Percentiles rank a stretch among this genome's conserved stretches.
Conservation (phyloP, 768 basidiomycete species). For the Naganishia antarctica region DNA sequence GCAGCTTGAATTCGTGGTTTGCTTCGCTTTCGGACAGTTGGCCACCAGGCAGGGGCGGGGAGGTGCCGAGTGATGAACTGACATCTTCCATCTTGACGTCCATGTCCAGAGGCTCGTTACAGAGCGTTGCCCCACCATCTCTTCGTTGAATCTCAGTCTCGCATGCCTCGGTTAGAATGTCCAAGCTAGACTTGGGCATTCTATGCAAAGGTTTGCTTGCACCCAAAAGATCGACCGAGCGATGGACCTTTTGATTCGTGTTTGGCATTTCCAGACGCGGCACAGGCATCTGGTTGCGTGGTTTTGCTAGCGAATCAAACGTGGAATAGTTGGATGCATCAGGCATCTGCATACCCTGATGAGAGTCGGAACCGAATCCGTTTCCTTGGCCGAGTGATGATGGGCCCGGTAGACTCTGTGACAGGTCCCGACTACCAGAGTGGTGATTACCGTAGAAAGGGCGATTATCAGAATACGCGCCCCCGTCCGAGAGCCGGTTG, state of each 20-base stretch:
- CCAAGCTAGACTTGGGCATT: slow-evolving; percentile 29
- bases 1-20: slow-evolving; percentile 39
- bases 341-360: neutral
- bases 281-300: neutral
- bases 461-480: neutral
- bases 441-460: neutral
- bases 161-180: slow-evolving; percentile 24
- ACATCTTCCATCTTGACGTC: slow-evolving; percentile 26
- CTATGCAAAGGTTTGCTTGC: slow-evolving; percentile 33
- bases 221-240: slow-evolving; percentile 25
- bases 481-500: neutral
- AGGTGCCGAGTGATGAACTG: slow-evolving; percentile 20
- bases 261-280: slow-evolving; percentile 8
- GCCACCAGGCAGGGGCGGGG: slow-evolving; percentile 39
- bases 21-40: slow-evolving; percentile 34
- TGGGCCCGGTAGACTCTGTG: slow-evolving; percentile 4
- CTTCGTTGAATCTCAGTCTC: slow-evolving; percentile 24
- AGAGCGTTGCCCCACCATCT: slow-evolving; percentile 10
- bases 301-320: slow-evolving; percentile 21
- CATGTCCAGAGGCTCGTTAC: slow-evolving; percentile 31
- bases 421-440: neutral
- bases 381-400: neutral
- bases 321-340: slow-evolving; percentile 14
- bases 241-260: slow-evolving; percentile 22
- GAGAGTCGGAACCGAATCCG: slow-evolving; percentile 1